Evolutionary conservation across 2,329 filamentous ascomycete genomes (phyloP).

Genomic region (Xylariomycetidae sp.): DNA sequence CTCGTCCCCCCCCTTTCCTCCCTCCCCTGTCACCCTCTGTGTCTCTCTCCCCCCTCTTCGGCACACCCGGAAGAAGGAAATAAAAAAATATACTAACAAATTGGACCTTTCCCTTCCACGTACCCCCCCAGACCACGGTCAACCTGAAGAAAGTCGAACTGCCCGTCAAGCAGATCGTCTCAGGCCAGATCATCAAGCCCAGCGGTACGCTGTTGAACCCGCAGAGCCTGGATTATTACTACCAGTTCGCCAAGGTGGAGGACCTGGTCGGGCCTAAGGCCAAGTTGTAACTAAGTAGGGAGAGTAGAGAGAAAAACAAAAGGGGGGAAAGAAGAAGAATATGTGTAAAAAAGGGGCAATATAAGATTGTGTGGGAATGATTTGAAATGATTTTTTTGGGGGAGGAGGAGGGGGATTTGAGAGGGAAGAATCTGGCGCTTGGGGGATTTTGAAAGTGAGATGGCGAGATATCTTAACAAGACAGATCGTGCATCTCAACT

Average conservation of each 20-base stretch:
- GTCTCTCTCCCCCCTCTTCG: no score
- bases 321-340: no score
- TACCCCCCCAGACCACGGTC: constrained; percentile 78
- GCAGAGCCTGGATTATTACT: constrained; percentile 70
- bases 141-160: constrained; percentile 84
- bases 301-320: no score
- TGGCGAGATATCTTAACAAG: no score
- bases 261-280: constrained; percentile 44
- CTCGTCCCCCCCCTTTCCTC: background rate
- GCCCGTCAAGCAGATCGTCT: constrained; percentile 80
- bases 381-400: no score
- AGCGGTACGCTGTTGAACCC: constrained; percentile 76
- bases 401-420: no score
- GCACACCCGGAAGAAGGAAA: no score
- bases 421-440: no score
- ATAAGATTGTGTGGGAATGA: no score
- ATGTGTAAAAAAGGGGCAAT: no score
- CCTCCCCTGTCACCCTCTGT: background rate
- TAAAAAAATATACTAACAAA: constrained; percentile 10
- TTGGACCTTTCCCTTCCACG: background rate
- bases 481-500: no score
- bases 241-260: constrained; percentile 71
- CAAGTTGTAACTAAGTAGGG: constrained; percentile 42
- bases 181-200: constrained; percentile 66
- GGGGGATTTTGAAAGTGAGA: no score